Evolutionary conservation across 768 basidiomycete species (phyloP), one percentile per base, ranked within the genome.

Genomic region (Serendipita vermifera): DNA sequence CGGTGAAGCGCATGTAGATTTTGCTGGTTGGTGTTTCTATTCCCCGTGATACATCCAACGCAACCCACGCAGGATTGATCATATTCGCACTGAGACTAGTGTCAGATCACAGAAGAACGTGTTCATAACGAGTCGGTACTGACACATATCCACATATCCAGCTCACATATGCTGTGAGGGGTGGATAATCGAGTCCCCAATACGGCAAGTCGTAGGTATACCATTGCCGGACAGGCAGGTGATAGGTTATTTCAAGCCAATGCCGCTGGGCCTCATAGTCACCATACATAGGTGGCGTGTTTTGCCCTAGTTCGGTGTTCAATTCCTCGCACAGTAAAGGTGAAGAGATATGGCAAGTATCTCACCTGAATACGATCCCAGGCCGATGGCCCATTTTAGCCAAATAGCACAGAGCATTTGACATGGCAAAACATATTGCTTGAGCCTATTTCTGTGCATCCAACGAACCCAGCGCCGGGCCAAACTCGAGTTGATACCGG

Each of bases 181-280:
- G 92, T 3, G 92, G 92, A 70, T 97, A 97, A 68, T 97, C 93
- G 53, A 97, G 74, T 0, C 89, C 89, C 93, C 93, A 97, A 64
- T 94, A 94, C 33, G 79, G 78, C 29, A 87, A 73, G 64, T 94
- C 87, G 67, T 91, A 87, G 1, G 71, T 81, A 68, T 97, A 97
- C 93, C 93, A 97, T 59, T 83, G 70, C 13, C 70, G 70, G 17
- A 79, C 63, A 0, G 91, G 87, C 0, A 90, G 71, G 64, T 92
- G 85, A 24, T 82, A 68, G 2, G 87, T 89, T 35, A 94, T 66
- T 62, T 93, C 91, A 87, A 94, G 88, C 91, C 91, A 94, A 68
- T 93, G 91, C 55, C 91, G 73, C 64, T 93, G 91, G 0, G 91
- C 91, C 66, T 94, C 91, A 62, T 87, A 94, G 69, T 94, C 91